A percentile compares a stretch with the other conserved stretches of the same genome.
Evolutionary conservation across 352 stramenopile species (phyloP).

Genomic region (Phytopythium montanum): DNA sequence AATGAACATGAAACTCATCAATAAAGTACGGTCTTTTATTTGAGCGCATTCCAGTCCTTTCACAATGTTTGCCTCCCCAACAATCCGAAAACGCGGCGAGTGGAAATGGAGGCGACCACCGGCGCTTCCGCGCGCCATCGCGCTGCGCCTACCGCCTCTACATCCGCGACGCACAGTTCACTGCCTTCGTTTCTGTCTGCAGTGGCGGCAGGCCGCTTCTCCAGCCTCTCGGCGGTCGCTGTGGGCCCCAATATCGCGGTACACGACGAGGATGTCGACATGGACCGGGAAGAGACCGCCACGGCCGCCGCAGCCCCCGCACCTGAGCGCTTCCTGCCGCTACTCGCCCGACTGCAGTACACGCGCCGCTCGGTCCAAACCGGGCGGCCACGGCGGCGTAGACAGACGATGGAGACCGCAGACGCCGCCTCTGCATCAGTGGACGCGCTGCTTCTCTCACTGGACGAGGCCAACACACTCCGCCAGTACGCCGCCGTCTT

Average conservation of each 20-base stretch:
- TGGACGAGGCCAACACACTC: slow-evolving; percentile 37
- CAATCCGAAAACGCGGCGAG: background rate
- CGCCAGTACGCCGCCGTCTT: slow-evolving; percentile 39
- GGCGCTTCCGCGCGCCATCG: background rate
- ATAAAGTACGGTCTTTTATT: too few species aligned
- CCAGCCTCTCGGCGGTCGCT: background rate
- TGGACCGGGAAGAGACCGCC: background rate
- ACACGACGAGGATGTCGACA: slow-evolving; percentile 1
- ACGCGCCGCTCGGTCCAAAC: slow-evolving; percentile 8
- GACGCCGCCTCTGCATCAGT: slow-evolving; percentile 8
- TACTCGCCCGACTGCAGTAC: slow-evolving; percentile 44
- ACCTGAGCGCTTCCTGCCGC: slow-evolving; percentile 26
- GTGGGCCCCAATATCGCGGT: background rate
- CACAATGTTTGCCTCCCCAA: too few species aligned
- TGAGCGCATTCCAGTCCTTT: background rate
- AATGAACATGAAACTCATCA: too few species aligned
- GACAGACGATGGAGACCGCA: background rate
- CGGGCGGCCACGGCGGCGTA: background rate
- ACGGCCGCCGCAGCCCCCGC: background rate
- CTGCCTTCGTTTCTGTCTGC: background rate
- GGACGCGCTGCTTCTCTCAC: slow-evolving; percentile 26
- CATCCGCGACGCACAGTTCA: background rate
- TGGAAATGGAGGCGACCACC: background rate
- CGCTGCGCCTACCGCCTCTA: background rate
- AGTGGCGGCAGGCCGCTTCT: background rate